These are phyloP conservation scores for Kuraishia hungarica DNA, from an alignment of 805 yeast species.

Conservation along the genomic window DNA sequence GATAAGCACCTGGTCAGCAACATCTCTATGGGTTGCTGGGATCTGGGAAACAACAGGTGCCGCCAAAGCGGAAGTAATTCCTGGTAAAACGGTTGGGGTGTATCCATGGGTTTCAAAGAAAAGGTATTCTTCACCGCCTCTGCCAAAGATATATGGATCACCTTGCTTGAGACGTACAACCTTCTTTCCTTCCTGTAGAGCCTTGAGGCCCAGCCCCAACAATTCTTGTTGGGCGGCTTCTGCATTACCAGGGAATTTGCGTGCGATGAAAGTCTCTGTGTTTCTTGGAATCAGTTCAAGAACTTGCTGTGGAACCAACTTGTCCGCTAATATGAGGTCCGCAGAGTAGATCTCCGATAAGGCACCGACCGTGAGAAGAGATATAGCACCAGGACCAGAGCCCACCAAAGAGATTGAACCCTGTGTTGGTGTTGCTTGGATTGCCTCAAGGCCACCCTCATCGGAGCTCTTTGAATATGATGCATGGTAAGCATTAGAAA, in stretches of 20 bases:
- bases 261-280: slow-evolving; percentile 76
- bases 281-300: slow-evolving; percentile 70
- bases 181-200: slow-evolving; percentile 53
- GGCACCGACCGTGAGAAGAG: slow-evolving; percentile 80
- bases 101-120: slow-evolving; percentile 64
- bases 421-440: not conserved
- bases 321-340: slow-evolving; percentile 81
- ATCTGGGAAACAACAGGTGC: slow-evolving; percentile 78
- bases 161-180: slow-evolving; percentile 94
- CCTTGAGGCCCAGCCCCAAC: slow-evolving; percentile 60
- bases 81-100: slow-evolving; percentile 72
- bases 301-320: slow-evolving; percentile 84
- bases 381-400: slow-evolving; percentile 87
- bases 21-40: slow-evolving; percentile 88
- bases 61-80: slow-evolving; percentile 82
- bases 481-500: slow-evolving; percentile 32
- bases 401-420: slow-evolving; percentile 83
- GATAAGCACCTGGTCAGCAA: slow-evolving; percentile 84
- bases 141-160: slow-evolving; percentile 92
- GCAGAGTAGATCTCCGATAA: slow-evolving; percentile 72
- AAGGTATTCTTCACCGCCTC: slow-evolving; percentile 88
- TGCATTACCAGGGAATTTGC: slow-evolving; percentile 95
- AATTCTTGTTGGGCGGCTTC: slow-evolving; percentile 88
- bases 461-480: not conserved
- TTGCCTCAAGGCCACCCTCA: slow-evolving; percentile 8